A percentile compares a stretch with the other conserved stretches of the same genome.
Conservation (phyloP, 805 yeast genomes). For the Maudiozyma pseudohumilis region DNA sequence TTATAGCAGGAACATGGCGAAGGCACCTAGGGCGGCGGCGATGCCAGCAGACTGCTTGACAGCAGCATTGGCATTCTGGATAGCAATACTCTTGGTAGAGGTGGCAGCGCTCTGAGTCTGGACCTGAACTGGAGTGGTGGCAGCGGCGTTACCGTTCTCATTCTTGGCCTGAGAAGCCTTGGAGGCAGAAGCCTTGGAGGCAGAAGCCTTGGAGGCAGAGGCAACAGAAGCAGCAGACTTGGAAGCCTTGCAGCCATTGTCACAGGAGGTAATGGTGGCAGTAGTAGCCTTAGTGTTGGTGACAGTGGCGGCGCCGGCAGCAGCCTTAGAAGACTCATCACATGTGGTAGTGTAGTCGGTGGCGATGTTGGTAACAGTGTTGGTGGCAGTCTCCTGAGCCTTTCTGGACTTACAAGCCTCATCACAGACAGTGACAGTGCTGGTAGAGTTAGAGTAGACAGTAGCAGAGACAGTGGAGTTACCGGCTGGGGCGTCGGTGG, state of each 20-base stretch:
- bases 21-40: slow-evolving; percentile 9
- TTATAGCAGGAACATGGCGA: slow-evolving; percentile 5
- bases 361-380: too few species aligned
- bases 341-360: too few species aligned
- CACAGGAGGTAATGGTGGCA: slow-evolving; percentile 1
- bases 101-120: slow-evolving; percentile 1
- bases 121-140: slow-evolving; percentile 2
- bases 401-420: background rate
- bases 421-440: slow-evolving; percentile 1
- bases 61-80: slow-evolving; percentile 11
- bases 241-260: slow-evolving; percentile 1
- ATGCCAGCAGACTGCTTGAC: slow-evolving; percentile 6
- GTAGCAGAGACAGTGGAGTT: background rate
- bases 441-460: background rate
- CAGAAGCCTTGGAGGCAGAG: slow-evolving; percentile 3
- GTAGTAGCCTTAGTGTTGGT: background rate
- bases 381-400: background rate
- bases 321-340: background rate
- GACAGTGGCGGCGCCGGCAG: background rate
- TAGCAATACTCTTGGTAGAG: slow-evolving; percentile 3
- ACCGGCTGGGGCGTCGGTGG: background rate
- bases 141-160: background rate
- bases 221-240: slow-evolving; percentile 1
- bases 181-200: slow-evolving; percentile 1
- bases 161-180: background rate